Base-by-base conservation (phyloP, 345 rosid species). In the Boechera divaricarpa region DNA sequence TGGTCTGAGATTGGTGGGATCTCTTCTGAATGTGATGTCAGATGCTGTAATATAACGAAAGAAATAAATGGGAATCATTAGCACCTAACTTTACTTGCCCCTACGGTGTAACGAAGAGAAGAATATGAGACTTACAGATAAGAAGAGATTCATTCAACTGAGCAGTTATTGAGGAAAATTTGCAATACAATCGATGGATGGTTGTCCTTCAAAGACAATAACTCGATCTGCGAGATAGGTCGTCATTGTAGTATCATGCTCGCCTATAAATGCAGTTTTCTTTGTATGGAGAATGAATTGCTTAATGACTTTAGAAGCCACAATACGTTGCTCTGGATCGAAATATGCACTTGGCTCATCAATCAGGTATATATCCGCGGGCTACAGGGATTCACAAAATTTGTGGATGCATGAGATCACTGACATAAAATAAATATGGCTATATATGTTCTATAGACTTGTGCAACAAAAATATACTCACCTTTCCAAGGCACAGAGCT, bases 321-420 rank as follows among this genome's bases (percentile, higher is more conserved):
- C 91, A 31, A 93, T 93, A 82, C 98, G 97, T 85, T 93, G 99
- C 93, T 96, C 99, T 2, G 99, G 93, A 67, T 96, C 99, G 28
- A 96, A 93, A 87, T 96, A 91, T 10, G 99, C 97, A 87, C 96
- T 93, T 13, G 98, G 99, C 81, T 96, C 99, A 82, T 96, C 99
- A 32, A 96, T 96, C 73, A 96, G 83, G 81, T 96, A 96, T 67
- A 96, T 93, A 70, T 96, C 99, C 7, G 99, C 99, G 2, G 98
- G 98, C 99, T 95, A 1, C 21, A 18, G 21, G 21, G 21, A 18
- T 18, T 18, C 21, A 18, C 21, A 18, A 18, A 18, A 18, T 18
- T 18, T 18, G 21, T 18, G 21, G 21, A 10, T 57, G 52, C 51
- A 62, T 77, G 65, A 77, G 80, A 70, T 70, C 75, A 63, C 65